These are phyloP conservation scores for Spiromastix sp. DNA, from an alignment of 2,329 filamentous ascomycete genomes.

Conservation along the genomic window DNA sequence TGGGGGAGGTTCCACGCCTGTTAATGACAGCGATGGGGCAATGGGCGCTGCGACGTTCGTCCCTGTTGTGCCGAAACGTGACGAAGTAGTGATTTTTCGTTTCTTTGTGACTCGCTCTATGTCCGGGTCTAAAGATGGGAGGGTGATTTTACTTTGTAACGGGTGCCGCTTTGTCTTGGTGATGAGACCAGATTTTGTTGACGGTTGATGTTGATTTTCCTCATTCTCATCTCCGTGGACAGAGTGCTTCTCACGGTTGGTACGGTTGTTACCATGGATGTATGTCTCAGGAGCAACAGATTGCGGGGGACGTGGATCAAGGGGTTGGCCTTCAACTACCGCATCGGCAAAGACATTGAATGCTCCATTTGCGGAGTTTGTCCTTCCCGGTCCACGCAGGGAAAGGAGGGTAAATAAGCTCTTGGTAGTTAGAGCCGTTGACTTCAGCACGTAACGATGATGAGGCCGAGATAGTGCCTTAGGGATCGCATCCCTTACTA, in stretches of 20 bases:
- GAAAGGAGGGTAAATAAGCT: slow-evolving; percentile 61
- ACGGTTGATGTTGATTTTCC: slow-evolving; percentile 7
- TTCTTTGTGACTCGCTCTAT: slow-evolving; percentile 40
- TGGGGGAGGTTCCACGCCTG: background rate
- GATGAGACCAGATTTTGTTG: background rate
- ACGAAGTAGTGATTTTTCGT: slow-evolving; percentile 50
- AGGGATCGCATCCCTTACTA: slow-evolving; percentile 69
- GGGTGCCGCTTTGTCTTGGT: background rate
- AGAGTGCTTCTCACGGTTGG: background rate
- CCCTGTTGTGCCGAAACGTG: slow-evolving; percentile 59
- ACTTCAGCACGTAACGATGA: slow-evolving; percentile 58
- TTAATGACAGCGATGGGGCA: slow-evolving; percentile 9
- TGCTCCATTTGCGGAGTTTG: slow-evolving; percentile 62
- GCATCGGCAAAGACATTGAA: slow-evolving; percentile 71
- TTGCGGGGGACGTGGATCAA: slow-evolving; percentile 35
- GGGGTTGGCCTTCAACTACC: slow-evolving; percentile 38
- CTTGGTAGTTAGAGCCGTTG: slow-evolving; percentile 58
- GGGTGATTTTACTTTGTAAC: background rate
- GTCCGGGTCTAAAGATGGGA: slow-evolving; percentile 3
- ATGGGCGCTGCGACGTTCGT: background rate
- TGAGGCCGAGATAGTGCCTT: slow-evolving; percentile 69
- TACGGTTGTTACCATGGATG: slow-evolving; percentile 11
- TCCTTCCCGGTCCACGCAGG: slow-evolving; percentile 57
- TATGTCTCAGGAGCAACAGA: slow-evolving; percentile 24
- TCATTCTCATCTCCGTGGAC: too few species aligned